Conservation (phyloP, 441 rosid species). For the Populus hybrid region DNA sequence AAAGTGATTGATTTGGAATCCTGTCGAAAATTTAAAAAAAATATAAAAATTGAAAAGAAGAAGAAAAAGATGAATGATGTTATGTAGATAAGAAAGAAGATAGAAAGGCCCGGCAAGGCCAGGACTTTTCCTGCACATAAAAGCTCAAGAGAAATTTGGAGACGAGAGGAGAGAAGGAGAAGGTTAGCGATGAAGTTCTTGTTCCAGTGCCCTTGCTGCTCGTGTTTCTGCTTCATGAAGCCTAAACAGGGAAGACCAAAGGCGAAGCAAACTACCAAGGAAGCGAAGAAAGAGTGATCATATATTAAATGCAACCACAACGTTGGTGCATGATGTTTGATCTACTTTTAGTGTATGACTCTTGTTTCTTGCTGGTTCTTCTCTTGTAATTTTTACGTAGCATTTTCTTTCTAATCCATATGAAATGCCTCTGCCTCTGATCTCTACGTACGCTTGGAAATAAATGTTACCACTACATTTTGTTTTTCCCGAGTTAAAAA, state of each 20-base stretch:
- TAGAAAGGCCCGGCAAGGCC: not conserved
- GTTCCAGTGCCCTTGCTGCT: conserved; percentile 94
- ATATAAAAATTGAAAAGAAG: not conserved
- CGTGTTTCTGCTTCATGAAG: conserved; percentile 96
- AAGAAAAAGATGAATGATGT: not conserved
- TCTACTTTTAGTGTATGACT: not conserved
- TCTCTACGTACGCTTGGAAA: not conserved
- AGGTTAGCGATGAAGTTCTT: conserved; percentile 70
- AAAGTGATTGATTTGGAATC: conserved; percentile 56
- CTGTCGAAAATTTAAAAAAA: conserved; percentile 16
- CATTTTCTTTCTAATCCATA: not conserved
- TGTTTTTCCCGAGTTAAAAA: not conserved
- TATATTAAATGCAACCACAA: not conserved
- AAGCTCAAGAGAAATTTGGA: not conserved
- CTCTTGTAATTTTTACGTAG: conserved; percentile 10
- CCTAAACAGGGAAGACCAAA: conserved; percentile 65
- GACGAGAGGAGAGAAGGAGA: not conserved
- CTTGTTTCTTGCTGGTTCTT: not conserved
- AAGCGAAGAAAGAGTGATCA: conserved; percentile 23
- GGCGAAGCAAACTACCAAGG: conserved; percentile 37
- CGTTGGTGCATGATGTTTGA: not conserved
- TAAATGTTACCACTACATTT: not conserved
- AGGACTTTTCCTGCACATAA: not conserved
- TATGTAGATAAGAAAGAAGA: conserved; percentile 17
- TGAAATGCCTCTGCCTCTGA: not conserved